Evolutionary conservation across 1,284 basidiomycete species (phyloP), one percentile per base, ranked within the genome.

Genomic region (Rhodotorula mucilaginosa): DNA sequence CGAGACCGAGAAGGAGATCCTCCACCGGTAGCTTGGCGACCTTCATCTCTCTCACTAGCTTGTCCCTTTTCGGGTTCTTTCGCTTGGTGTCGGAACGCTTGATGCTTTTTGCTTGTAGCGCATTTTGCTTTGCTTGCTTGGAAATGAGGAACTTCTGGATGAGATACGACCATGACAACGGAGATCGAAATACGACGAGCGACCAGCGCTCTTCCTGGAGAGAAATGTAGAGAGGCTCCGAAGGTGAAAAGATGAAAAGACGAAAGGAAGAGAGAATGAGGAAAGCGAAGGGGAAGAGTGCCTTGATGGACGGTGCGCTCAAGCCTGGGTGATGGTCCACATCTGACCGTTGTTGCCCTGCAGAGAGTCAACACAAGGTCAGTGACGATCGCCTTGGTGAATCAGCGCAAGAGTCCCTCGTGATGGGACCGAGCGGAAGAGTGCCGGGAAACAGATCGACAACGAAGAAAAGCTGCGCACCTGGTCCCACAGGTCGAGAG

Each of bases 291-390:
- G 58, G 23, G 5, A 26, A 29, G 6, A 16, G n/a, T 15, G 49
- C 26, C 5, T 1, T 16, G 6, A n/a, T 26, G 26, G n/a, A 51
- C 10, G 31, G 16, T 4, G 16, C 21, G 49, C 21, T 64, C 34
- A 69, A 18, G 68, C 71, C 31, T 52, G 31, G 15, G 68, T 58
- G 61, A 72, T 64, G 64, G 68, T 69, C 71, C 71, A 72, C 18
- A 57, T 61, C 61, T 72, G 71, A 26, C 61, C 62, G 46, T 48
- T 54, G 44, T 72, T 65, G 39, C 49, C 46, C 66, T 64, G 52
- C 31, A n/a, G 5, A 13, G 4, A 15, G 31, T 16, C 6, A 3
- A 39, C 29, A 2, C 23, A 15, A 19, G 16, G 21, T 13, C 21
- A 51, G 66, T 23, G 21, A 26, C 26, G 26, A 21, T n/a, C 39